phyloP scores from a whole-genome alignment of 345 rosid species.

The Hevea brasiliensis region DNA sequence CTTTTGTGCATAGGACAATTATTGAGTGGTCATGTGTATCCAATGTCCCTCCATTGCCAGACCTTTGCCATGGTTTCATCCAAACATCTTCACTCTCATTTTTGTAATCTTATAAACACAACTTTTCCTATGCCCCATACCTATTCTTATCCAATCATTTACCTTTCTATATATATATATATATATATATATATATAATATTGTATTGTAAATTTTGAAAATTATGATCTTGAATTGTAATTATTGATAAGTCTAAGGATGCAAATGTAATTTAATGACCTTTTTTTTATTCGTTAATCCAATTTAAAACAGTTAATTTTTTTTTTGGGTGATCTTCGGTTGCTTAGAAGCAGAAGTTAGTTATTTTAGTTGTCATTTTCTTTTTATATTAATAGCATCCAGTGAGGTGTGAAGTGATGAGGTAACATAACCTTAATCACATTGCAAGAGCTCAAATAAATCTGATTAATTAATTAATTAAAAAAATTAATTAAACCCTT shows the following conservation, averaged over 20 bases:
- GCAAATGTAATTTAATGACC: no score
- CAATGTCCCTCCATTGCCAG: neutral
- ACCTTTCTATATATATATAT: no score
- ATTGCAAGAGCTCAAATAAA: no score
- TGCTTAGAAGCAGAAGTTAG: neutral
- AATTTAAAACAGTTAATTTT: neutral
- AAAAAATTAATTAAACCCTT: no score
- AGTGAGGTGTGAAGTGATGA: neutral
- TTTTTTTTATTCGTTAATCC: neutral
- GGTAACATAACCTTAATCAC: no score
- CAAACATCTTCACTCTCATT: neutral
- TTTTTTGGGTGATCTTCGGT: neutral
- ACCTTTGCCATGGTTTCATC: neutral
- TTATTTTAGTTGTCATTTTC: neutral
- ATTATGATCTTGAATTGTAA: no score
- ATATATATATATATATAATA: no score
- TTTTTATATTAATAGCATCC: neutral
- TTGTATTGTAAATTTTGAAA: no score
- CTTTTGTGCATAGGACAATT: neutral
- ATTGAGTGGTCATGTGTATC: neutral
- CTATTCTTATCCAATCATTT: no score
- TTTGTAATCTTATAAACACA: neutral
- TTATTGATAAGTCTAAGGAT: no score
- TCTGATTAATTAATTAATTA: no score
- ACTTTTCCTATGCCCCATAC: neutral